A percentile compares a stretch with the other conserved stretches of the same genome.
phyloP scores from a whole-genome alignment of 116 monocot species.

The Zostera marina region DNA sequence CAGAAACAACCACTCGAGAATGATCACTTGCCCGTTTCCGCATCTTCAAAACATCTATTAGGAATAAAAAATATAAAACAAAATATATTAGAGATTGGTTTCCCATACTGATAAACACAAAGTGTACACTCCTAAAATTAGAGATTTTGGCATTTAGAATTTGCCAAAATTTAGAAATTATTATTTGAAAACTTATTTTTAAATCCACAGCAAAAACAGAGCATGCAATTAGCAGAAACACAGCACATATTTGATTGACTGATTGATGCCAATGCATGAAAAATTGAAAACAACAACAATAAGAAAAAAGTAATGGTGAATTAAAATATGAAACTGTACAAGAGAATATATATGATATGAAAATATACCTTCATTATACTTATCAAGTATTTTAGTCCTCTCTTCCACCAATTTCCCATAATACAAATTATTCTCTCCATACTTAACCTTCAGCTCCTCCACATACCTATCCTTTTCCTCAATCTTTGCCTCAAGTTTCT shows the following conservation, averaged over 20 bases:
- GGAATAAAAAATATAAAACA: constrained; percentile 4
- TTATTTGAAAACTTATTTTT: no score
- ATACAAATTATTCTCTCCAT: neutral
- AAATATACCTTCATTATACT: constrained; percentile 7
- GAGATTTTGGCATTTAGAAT: no score
- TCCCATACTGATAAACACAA: neutral
- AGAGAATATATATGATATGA: neutral
- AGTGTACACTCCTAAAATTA: no score
- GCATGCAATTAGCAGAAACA: no score
- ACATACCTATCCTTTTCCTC: constrained; percentile 5
- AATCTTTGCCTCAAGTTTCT: constrained; percentile 3
- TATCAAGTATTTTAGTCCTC: neutral
- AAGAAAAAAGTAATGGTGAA: no score
- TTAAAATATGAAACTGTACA: neutral
- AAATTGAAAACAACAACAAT: no score
- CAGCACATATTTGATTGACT: no score
- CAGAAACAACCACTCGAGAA: constrained; percentile 32
- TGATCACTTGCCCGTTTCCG: constrained; percentile 30
- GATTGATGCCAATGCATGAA: no score
- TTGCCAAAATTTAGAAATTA: no score
- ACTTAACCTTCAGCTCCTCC: constrained; percentile 9
- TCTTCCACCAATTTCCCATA: constrained; percentile 1
- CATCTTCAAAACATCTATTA: constrained; percentile 38
- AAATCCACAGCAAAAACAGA: no score
- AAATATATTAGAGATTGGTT: neutral